phyloP scores from a whole-genome alignment of 495 filamentous ascomycete genomes.

The Hamigera avellanea region DNA sequence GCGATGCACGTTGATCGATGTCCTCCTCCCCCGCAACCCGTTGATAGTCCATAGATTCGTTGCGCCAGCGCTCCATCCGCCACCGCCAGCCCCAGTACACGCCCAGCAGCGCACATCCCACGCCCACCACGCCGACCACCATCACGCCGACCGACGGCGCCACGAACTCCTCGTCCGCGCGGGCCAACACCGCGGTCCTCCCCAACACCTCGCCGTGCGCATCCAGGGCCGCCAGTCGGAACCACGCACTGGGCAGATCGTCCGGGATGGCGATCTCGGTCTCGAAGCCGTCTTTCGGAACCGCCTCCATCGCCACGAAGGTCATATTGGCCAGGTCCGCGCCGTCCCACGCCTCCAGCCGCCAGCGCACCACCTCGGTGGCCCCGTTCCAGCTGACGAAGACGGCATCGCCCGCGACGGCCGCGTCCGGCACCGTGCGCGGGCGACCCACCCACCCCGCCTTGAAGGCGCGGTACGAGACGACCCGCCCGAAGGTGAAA shows the following conservation, averaged over 20 bases:
- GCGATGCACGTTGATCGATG: too few species aligned
- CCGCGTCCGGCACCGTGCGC: conserved; percentile 16
- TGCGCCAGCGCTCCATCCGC: background rate
- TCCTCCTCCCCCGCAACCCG: too few species aligned
- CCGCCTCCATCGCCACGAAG: conserved; percentile 3
- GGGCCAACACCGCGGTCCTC: conserved; percentile 6
- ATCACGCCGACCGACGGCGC: background rate
- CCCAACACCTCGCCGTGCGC: conserved; percentile 10
- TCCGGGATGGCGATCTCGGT: conserved; percentile 11
- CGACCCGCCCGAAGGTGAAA: conserved; percentile 25
- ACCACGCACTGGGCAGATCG: conserved; percentile 3
- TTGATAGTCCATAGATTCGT: background rate
- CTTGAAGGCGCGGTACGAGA: conserved; percentile 27
- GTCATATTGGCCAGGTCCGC: conserved; percentile 3
- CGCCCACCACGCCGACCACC: background rate
- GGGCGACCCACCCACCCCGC: conserved; percentile 24
- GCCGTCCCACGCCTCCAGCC: conserved; percentile 19
- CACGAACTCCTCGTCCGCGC: background rate
- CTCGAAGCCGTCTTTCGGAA: conserved; percentile 13
- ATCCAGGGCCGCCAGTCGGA: conserved; percentile 15
- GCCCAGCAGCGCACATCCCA: background rate
- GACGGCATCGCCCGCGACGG: conserved; percentile 12
- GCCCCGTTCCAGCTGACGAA: conserved; percentile 38
- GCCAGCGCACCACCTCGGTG: conserved; percentile 29
- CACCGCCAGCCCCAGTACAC: background rate